A percentile compares a stretch with the other conserved stretches of the same genome.
Evolutionary conservation across 805 yeast genomes (phyloP).

Genomic region (Sugiyamaella smithiae): DNA sequence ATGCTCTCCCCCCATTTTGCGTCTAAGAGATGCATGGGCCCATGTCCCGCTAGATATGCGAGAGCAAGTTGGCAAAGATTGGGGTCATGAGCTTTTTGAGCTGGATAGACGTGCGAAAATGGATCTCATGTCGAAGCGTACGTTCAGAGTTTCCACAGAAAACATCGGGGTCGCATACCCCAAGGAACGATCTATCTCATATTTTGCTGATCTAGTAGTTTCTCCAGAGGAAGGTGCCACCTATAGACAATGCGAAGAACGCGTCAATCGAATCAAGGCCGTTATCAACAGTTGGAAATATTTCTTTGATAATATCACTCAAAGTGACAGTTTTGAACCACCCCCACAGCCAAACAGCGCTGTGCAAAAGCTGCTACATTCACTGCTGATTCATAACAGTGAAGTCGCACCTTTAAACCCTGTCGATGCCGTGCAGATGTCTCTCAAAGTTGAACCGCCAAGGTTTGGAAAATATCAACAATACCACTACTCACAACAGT

Average conservation of each 20-base stretch:
- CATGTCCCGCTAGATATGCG: constrained; percentile 58
- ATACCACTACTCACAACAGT: constrained; percentile 45
- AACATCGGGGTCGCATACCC: constrained; percentile 77
- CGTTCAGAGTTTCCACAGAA: constrained; percentile 47
- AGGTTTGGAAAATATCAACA: constrained; percentile 44
- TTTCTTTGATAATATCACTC: constrained; percentile 51
- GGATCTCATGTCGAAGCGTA: constrained; percentile 52
- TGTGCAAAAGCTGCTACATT: constrained; percentile 42
- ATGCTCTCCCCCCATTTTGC: constrained; percentile 76
- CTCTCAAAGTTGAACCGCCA: constrained; percentile 64
- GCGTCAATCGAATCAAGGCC: constrained; percentile 63
- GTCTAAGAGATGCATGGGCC: constrained; percentile 75
- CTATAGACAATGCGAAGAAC: constrained; percentile 57
- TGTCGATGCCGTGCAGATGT: constrained; percentile 58
- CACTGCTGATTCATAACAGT: constrained; percentile 46
- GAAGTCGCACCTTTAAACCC: constrained; percentile 34
- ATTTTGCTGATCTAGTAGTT: constrained; percentile 80
- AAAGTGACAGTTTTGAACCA: constrained; percentile 38
- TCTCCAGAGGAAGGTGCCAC: constrained; percentile 30
- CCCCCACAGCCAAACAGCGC: constrained; percentile 31
- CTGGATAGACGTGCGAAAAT: constrained; percentile 71
- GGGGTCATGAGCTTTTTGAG: constrained; percentile 93
- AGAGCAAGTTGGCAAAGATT: constrained; percentile 65
- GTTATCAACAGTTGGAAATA: constrained; percentile 84
- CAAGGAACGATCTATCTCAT: constrained; percentile 78